Evolutionary conservation across 176 grass and related monocot species (phyloP), one percentile per base, ranked within the genome.

Genomic region (Ampelocalamus luodianensis): DNA sequence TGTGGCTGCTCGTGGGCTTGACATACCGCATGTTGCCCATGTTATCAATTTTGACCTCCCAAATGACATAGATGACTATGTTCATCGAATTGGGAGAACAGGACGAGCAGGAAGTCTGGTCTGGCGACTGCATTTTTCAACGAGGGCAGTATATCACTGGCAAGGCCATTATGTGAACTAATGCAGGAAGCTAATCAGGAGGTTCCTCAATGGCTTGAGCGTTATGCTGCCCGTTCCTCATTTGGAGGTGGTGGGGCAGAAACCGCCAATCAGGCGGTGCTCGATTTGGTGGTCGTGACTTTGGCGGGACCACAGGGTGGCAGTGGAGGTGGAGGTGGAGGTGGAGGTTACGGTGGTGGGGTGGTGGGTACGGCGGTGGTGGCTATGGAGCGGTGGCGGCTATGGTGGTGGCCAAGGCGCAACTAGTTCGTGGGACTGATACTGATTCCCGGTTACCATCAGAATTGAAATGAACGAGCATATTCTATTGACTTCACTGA

Each of bases 21-120:
- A 97, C 81, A 97, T 97, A 58, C 95, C 95, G 26, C 86, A 97
- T 83, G 95, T 97, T 64, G 76, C 95, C 8, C 95, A 97, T 32
- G 95, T 97, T 29, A 89, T 97, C 76, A 97, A 97, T 86, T 97
- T 97, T 78, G 95, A 97, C 70, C 86, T 97, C 51, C 95, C 95
- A 49, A 97, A 97, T 82, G 91, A 96, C 81, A 96, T 93, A 9
- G 94, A 96, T 64, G 94, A 96, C 62, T 93, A 93, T 34, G 91
- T 96, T 68, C 94, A 96, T 65, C 94, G 94, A 50, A 96, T 96
- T 40, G 94, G 94, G 38, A 86, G 94, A 87, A 96, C 94, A 34
- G 94, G 94, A 4, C 83, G 94, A 71, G 91, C 91, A 0, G 94
- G 24, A 93, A 93, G 71, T 79, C 66, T 77, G 91, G 94, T 61